Percentiles rank a stretch among this genome's conserved stretches.
Evolutionary conservation across 2,329 filamentous ascomycete genomes (phyloP).

Genomic region (Fonsecaea pugnacius): DNA sequence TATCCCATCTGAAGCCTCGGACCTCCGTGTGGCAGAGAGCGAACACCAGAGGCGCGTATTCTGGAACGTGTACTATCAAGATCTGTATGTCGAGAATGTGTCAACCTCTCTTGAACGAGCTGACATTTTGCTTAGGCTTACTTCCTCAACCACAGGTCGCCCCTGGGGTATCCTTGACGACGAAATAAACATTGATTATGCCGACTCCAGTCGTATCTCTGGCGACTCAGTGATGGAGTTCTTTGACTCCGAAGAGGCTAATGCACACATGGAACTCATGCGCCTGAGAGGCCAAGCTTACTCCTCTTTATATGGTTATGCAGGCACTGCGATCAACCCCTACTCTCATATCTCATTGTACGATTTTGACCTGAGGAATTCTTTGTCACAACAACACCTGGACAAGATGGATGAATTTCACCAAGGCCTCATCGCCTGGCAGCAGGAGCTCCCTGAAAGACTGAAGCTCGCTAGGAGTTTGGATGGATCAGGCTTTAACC

Average conservation of each 20-base stretch:
- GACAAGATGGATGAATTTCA: conserved; percentile 31
- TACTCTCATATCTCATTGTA: conserved; percentile 29
- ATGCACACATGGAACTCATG: conserved; percentile 29
- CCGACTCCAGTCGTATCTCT: conserved; percentile 26
- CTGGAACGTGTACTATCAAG: conserved; percentile 30
- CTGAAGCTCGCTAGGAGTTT: conserved; percentile 22
- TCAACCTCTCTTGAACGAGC: background rate
- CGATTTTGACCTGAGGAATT: conserved; percentile 21
- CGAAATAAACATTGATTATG: conserved; percentile 27
- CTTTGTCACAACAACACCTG: conserved; percentile 25
- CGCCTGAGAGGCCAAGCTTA: conserved; percentile 26
- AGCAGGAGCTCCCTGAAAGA: conserved; percentile 17
- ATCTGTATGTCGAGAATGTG: conserved; percentile 16
- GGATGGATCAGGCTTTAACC: conserved; percentile 20
- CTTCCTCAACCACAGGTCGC: conserved; percentile 22
- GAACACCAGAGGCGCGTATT: conserved; percentile 28
- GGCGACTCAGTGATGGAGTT: conserved; percentile 25
- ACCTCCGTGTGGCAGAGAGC: conserved; percentile 19
- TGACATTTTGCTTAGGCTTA: conserved; percentile 12
- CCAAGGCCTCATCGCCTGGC: conserved; percentile 18
- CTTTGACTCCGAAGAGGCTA: conserved; percentile 25
- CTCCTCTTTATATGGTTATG: conserved; percentile 29
- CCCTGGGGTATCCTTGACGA: conserved; percentile 28
- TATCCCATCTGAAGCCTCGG: conserved; percentile 19
- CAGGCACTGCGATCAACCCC: conserved; percentile 28